Evolutionary conservation across 2,329 filamentous ascomycete genomes (phyloP), one percentile per base, ranked within the genome.

Genomic region (Capronia epimyces): DNA sequence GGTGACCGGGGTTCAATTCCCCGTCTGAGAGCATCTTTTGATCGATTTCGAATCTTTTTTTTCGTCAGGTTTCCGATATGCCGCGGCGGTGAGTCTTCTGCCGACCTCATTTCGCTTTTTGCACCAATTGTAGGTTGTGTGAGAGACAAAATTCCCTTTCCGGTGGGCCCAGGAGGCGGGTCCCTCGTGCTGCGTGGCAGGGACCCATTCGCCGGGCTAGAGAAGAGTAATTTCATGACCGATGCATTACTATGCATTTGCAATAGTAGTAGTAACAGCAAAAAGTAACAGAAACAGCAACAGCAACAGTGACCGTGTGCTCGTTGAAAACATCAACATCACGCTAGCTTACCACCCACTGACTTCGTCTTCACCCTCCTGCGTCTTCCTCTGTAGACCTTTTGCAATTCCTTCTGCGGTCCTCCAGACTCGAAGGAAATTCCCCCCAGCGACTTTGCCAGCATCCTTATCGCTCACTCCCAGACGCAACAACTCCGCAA

Each of bases 351-450:
- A 53, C 43, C 44, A 51, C 2, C 49, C 56, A 34, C 48, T 53
- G 13, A 65, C 59, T 53, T 65, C 63, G 61, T 75, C 72, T 60
- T 79, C 75, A 4, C 68, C 63, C 49, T 62, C 56, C 15, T 64
- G 75, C 0, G 81, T 80, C 1, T 71, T 71, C 2, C 69, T 61
- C 68, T 88, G 84, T 71, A 95, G 65, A 65, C 77, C 71, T 37
- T 71, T 72, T 4, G 87, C 85, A 32, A 94, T 82, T 20, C 69
- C 71, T 57, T 96, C 90, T 1, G 85, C 87, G 22, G 86, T 84
- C 49, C 71, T 77, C 90, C 89, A 95, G 4, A 96, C 89, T 16
- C 90, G 80, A 50, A 96, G 68, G 2, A 95, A 58, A 66, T 96
- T 96, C 2, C 83, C 79, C 0, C 90, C 90, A 0, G 82, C 85